A percentile compares a stretch with the other conserved stretches of the same genome.
Conservation (phyloP, 345 rosid species). For the Aegle marmelos region DNA sequence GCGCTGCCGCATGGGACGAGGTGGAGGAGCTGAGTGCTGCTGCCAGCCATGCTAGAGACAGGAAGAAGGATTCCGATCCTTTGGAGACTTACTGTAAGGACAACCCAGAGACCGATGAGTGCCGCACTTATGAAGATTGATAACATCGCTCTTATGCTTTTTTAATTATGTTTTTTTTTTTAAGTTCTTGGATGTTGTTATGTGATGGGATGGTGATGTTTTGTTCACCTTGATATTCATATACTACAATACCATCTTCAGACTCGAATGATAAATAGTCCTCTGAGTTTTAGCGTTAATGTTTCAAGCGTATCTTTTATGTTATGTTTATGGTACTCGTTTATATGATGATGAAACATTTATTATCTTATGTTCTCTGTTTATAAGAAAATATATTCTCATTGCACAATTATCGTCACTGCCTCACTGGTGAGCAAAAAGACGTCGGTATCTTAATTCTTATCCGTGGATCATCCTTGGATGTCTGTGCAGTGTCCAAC, state of each 20-base stretch:
- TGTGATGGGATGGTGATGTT: slow-evolving; percentile 3
- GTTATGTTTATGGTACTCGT: not conserved
- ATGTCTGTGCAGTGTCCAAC: not conserved
- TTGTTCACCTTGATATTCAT: not conserved
- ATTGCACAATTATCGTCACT: too few species aligned
- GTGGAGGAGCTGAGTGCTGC: slow-evolving; percentile 99
- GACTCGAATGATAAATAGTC: not conserved
- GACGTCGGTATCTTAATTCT: not conserved
- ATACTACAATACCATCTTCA: not conserved
- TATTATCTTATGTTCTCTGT: not conserved
- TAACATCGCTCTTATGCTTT: not conserved
- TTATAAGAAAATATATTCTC: too few species aligned
- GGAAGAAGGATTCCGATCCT: slow-evolving; percentile 73
- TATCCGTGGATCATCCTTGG: not conserved
- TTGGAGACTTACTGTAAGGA: slow-evolving; percentile 85
- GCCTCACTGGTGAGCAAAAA: too few species aligned
- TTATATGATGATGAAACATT: not conserved
- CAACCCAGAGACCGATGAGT: slow-evolving; percentile 90
- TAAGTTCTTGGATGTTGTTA: not conserved
- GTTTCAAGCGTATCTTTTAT: not conserved
- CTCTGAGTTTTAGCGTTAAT: not conserved
- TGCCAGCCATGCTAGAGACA: slow-evolving; percentile 89
- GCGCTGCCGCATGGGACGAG: slow-evolving; percentile 99
- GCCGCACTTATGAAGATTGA: slow-evolving; percentile 88
- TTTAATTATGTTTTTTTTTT: not conserved